Conservation (phyloP, 2,329 filamentous ascomycete genomes). For the Ophiognomonia clavigignenti-juglandacearum region DNA sequence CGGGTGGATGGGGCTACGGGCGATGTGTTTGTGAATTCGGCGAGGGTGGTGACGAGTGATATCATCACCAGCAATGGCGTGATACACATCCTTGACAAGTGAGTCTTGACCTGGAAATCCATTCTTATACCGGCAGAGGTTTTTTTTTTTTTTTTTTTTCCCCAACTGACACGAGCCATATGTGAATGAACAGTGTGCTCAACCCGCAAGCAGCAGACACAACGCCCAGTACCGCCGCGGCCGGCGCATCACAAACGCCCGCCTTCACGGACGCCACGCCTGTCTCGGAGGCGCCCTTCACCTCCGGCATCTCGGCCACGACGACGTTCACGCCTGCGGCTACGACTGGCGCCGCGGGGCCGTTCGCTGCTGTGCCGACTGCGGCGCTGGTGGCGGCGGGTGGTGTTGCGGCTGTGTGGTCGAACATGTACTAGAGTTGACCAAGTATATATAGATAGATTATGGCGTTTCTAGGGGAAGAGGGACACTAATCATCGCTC, state of each 20-base stretch:
- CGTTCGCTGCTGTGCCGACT: constrained; percentile 15
- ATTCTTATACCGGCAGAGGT: no score
- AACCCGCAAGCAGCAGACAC: constrained; percentile 27
- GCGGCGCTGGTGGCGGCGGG: constrained; percentile 18
- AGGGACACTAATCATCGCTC: no score
- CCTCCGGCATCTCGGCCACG: constrained; percentile 21
- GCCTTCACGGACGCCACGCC: constrained; percentile 24
- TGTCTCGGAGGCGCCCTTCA: constrained; percentile 23
- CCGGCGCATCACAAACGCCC: constrained; percentile 26
- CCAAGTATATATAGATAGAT: no score
- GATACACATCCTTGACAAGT: constrained; percentile 29
- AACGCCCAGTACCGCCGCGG: constrained; percentile 24
- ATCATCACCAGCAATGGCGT: constrained; percentile 52
- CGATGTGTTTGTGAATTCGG: constrained; percentile 30
- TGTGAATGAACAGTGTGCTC: constrained; percentile 33
- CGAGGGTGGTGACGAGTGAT: constrained; percentile 43
- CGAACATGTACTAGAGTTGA: no score
- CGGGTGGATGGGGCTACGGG: constrained; percentile 24
- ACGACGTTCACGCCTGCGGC: constrained; percentile 22
- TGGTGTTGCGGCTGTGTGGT: constrained; percentile 16
- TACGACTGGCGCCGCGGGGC: constrained; percentile 12
- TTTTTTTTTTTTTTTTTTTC: background rate
- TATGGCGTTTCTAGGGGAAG: no score
- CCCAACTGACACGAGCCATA: constrained; percentile 24
- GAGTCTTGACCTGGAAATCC: constrained; percentile 28